Evolutionary conservation across 768 basidiomycete species (phyloP), one percentile per base, ranked within the genome.

Genomic region (Xerocomus spinulosus): DNA sequence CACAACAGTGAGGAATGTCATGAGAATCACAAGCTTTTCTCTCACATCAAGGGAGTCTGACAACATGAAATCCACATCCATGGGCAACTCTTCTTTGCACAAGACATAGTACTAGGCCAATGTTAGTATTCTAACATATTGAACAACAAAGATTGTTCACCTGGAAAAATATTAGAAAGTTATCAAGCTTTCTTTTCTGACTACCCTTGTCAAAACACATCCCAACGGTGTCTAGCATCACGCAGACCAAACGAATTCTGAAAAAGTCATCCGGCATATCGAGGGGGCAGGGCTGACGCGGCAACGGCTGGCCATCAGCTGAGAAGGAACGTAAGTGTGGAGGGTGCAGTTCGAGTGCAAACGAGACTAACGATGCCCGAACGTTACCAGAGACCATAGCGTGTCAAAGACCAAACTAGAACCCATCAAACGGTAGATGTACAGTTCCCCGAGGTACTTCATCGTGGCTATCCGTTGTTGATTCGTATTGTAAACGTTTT

Each of bases 1-100:
- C 5, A 50, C 35, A 25, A 25, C 32, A 46, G 29, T 53, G 44
- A 50, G 42, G 37, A 42, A 30, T 8, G 14, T 24, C 4, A 40
- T 35, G 33, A 18, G 40, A 34, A 4, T 3, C 39, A 43, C 23
- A 37, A 44, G 21, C 26, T 26, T 15, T 4, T 50, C 70, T 50
- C 70, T 56, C 54, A 92, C 92, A 72, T 98, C 94, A 9, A 99
- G 68, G 1, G 95, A 96, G 66, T 99, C 96, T 0, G 83, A 82
- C 7, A 96, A 67, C 92, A 97, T 95, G 68, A 98, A 99, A 44
- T 96, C 94, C 10, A 96, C 87, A 53, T 99, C 96, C 93, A 97
- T 94, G 0, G 96, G 86, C n/a, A 94, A 66, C 20, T 82, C 73
- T 37, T 83, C 78, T 69, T 99, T 99, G 72, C 88, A 90, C n/a